Percentiles rank a stretch among this genome's conserved stretches.
These are phyloP conservation scores for Vigna nakashimae DNA, from an alignment of 306 rosid species.

Conservation along the genomic window DNA sequence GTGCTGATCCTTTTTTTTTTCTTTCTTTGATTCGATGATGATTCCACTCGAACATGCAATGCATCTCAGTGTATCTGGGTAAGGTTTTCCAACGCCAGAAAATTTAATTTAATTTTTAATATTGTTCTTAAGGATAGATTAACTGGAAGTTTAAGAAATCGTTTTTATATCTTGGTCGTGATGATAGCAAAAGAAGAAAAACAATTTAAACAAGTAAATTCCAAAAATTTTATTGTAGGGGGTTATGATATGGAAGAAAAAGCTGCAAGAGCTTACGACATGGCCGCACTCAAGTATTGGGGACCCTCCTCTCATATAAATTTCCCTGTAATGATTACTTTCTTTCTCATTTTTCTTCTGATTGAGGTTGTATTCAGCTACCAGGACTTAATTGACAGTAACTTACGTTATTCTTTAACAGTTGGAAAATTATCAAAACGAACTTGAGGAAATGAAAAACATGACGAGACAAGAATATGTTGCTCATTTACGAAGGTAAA, in stretches of 20 bases:
- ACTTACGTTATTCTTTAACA: conserved; percentile 45
- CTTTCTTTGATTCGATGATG: conserved; percentile 43
- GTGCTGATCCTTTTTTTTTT: not conserved
- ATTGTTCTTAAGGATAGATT: not conserved
- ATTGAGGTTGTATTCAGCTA: not conserved
- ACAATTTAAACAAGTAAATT: conserved; percentile 39
- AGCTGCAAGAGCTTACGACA: conserved; percentile 89
- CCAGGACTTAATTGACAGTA: not conserved
- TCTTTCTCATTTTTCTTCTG: conserved; percentile 33
- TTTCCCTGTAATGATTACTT: conserved; percentile 65
- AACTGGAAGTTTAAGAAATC: not conserved
- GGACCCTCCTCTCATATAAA: conserved; percentile 87
- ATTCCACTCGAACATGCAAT: conserved; percentile 47
- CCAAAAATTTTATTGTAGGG: conserved; percentile 57
- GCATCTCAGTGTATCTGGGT: conserved; percentile 79
- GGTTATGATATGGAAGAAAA: conserved; percentile 90
- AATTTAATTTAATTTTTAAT: not conserved
- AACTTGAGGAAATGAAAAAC: conserved; percentile 58
- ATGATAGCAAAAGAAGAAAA: conserved; percentile 23
- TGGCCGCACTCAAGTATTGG: conserved; percentile 94
- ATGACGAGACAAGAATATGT: conserved; percentile 71
- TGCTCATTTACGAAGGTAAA: conserved; percentile 81
- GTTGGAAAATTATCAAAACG: conserved; percentile 72
- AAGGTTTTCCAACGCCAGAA: conserved; percentile 37
- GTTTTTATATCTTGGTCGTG: conserved; percentile 1